These are phyloP conservation scores for Ceratobasidium sp. DNA, from an alignment of 1,284 basidiomycete genomes.

Conservation along the genomic window DNA sequence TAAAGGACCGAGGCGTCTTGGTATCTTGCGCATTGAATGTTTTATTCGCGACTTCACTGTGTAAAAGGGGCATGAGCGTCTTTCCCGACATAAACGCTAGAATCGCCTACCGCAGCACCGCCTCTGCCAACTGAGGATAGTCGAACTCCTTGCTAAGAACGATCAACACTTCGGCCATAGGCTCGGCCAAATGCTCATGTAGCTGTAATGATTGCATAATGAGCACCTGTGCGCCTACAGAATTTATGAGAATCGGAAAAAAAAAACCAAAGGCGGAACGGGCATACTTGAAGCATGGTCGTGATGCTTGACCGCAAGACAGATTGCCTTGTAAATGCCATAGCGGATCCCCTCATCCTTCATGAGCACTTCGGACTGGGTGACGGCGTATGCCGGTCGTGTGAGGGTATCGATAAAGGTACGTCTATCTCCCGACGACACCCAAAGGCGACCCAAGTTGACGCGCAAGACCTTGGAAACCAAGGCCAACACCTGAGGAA, in stretches of 20 bases:
- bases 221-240: slow-evolving; percentile 72
- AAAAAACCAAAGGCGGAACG: background rate
- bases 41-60: slow-evolving; percentile 78
- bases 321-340: slow-evolving; percentile 87
- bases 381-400: slow-evolving; percentile 83
- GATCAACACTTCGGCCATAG: slow-evolving; percentile 89
- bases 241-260: background rate
- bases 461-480: slow-evolving; percentile 77
- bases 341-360: slow-evolving; percentile 75
- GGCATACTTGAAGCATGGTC: slow-evolving; percentile 71
- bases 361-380: slow-evolving; percentile 88
- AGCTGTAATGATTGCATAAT: slow-evolving; percentile 94
- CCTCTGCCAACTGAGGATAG: slow-evolving; percentile 86
- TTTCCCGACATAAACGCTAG: background rate
- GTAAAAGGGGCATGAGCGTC: background rate
- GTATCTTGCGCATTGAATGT: slow-evolving; percentile 81
- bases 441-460: slow-evolving; percentile 84
- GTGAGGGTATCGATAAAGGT: slow-evolving; percentile 85
- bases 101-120: slow-evolving; percentile 67
- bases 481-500: slow-evolving; percentile 69
- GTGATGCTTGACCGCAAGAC: slow-evolving; percentile 90
- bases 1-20: slow-evolving; percentile 87
- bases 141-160: slow-evolving; percentile 87
- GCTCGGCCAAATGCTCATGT: slow-evolving; percentile 92
- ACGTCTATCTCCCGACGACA: slow-evolving; percentile 81